A percentile compares a stretch with the other conserved stretches of the same genome.
Conservation (phyloP, 495 filamentous ascomycete genomes). For the Penicillium alfredii region DNA sequence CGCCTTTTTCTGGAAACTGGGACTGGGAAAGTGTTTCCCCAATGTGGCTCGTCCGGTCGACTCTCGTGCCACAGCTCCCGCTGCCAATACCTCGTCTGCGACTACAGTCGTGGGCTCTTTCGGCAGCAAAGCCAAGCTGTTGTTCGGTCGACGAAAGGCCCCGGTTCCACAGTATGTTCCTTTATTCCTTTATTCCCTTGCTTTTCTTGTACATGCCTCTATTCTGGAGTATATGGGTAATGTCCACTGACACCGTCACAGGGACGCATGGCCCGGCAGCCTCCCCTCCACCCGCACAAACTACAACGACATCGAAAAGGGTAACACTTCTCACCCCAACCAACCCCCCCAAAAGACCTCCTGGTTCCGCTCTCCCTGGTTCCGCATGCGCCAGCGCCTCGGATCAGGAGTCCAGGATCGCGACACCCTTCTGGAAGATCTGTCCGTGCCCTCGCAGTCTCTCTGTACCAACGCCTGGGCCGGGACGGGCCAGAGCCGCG, state of each 20-base stretch:
- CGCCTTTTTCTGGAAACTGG: constrained; percentile 26
- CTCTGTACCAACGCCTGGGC: constrained; percentile 39
- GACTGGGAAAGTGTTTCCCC: constrained; percentile 24
- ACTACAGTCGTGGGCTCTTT: constrained; percentile 18
- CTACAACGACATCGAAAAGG: not conserved
- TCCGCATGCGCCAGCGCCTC: constrained; percentile 8
- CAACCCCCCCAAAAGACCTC: constrained; percentile 1
- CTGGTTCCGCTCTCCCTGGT: constrained; percentile 14
- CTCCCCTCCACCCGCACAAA: not conserved
- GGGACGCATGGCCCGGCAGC: not conserved
- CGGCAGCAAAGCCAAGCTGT: constrained; percentile 20
- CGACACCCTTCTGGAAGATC: constrained; percentile 11
- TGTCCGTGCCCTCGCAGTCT: constrained; percentile 21
- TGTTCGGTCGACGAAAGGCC: constrained; percentile 20
- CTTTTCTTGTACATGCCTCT: no score
- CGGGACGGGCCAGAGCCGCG: constrained; percentile 17
- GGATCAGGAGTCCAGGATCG: constrained; percentile 6
- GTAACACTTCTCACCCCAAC: not conserved
- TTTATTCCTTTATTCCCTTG: no score
- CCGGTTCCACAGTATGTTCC: constrained; percentile 15
- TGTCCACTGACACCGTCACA: not conserved
- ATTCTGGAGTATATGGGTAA: no score
- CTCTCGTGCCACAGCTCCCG: constrained; percentile 1
- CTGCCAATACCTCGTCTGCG: constrained; percentile 6
- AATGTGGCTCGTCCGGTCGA: constrained; percentile 9